Evolutionary conservation across 2,329 filamentous ascomycete species (phyloP).

Genomic region (Diplodia intermedia): DNA sequence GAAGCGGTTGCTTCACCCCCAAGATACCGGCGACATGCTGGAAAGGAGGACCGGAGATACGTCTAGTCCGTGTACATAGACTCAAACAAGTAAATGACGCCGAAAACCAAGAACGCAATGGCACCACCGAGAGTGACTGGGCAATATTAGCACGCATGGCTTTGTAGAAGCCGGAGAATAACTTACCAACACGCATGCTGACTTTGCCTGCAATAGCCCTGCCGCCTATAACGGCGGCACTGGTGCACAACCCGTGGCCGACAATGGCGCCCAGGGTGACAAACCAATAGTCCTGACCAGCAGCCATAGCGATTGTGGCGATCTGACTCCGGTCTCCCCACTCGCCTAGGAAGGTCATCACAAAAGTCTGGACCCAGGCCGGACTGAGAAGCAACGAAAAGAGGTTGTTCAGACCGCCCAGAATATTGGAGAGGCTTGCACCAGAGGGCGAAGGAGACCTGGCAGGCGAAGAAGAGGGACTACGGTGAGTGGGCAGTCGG

Average conservation of each 20-base stretch:
- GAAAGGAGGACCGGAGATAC: neutral
- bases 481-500: slow-evolving; percentile 80
- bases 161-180: slow-evolving; percentile 32
- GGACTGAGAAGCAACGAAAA: slow-evolving; percentile 88
- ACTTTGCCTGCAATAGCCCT: slow-evolving; percentile 91
- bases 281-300: slow-evolving; percentile 98
- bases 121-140: slow-evolving; percentile 92
- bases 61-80: slow-evolving; percentile 63
- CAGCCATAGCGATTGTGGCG: slow-evolving; percentile 98
- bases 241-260: slow-evolving; percentile 89
- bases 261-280: slow-evolving; percentile 87
- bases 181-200: slow-evolving; percentile 94
- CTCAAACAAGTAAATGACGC: slow-evolving; percentile 88
- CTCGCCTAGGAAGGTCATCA: slow-evolving; percentile 98
- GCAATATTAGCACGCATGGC: neutral
- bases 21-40: neutral
- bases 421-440: slow-evolving; percentile 57
- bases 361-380: slow-evolving; percentile 97
- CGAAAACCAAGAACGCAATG: slow-evolving; percentile 87
- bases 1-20: neutral
- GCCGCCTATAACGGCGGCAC: slow-evolving; percentile 88
- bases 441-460: slow-evolving; percentile 48
- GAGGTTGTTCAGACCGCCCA: slow-evolving; percentile 81
- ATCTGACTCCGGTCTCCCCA: slow-evolving; percentile 99
- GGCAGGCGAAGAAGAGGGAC: slow-evolving; percentile 67